phyloP scores from a whole-genome alignment of 2,329 filamentous ascomycete species.

The Aspergillus sp. region DNA sequence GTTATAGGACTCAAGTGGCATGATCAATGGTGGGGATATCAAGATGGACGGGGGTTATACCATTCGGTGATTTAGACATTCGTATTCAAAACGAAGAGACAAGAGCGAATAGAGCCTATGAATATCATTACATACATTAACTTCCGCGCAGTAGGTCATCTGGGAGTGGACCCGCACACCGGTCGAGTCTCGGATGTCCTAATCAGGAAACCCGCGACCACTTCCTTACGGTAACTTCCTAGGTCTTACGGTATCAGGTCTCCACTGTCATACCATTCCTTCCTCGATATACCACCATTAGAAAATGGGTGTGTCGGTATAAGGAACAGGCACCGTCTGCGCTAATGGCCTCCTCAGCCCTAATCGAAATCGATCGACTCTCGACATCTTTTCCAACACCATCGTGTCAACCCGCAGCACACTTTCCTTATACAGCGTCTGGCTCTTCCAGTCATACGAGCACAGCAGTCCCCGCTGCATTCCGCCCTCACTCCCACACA shows the following conservation, averaged over 20 bases:
- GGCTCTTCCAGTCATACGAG: slow-evolving; percentile 46
- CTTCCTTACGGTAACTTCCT: too few relatives aligned
- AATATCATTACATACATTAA: too few relatives aligned
- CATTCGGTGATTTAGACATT: slow-evolving; percentile 22
- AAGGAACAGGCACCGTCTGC: not conserved
- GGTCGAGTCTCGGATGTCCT: too few relatives aligned
- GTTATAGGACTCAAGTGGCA: slow-evolving; percentile 38
- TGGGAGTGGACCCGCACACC: too few relatives aligned
- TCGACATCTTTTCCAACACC: slow-evolving; percentile 35
- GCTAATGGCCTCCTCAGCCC: slow-evolving; percentile 24
- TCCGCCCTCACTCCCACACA: slow-evolving; percentile 47
- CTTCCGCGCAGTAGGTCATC: too few relatives aligned
- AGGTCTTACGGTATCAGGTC: too few relatives aligned
- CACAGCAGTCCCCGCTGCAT: slow-evolving; percentile 49
- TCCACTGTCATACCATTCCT: too few relatives aligned
- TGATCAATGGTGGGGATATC: slow-evolving; percentile 44
- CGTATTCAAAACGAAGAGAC: not conserved
- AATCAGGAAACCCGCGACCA: too few relatives aligned
- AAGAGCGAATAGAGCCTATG: too few relatives aligned
- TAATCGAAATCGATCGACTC: slow-evolving; percentile 29
- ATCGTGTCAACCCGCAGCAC: slow-evolving; percentile 45
- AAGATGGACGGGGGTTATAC: slow-evolving; percentile 43
- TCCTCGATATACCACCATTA: too few relatives aligned
- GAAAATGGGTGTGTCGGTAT: not conserved
- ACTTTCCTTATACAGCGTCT: slow-evolving; percentile 45